A percentile compares a stretch with the other conserved stretches of the same genome.
Conservation (phyloP, 2,329 filamentous ascomycete genomes). For the Drechslerella coelobrocha region DNA sequence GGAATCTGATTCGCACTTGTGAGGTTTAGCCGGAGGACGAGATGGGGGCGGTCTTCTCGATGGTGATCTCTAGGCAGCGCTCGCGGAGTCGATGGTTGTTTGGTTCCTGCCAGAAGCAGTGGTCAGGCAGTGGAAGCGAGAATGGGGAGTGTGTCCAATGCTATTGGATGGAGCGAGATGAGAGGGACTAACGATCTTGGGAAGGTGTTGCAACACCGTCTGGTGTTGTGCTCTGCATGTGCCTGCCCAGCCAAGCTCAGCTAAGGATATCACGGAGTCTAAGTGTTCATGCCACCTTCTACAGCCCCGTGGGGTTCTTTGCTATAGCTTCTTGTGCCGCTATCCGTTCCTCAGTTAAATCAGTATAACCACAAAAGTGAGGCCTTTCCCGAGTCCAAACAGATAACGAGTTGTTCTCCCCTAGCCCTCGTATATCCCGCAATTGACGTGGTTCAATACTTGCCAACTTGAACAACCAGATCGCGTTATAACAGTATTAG, state of each 20-base stretch:
- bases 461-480: no score
- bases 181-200: constrained; percentile 19
- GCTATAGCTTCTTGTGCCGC: neutral
- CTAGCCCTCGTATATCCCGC: no score
- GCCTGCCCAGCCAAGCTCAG: neutral
- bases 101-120: constrained; percentile 34
- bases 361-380: no score
- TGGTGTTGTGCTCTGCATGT: constrained; percentile 19
- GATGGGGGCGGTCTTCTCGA: neutral
- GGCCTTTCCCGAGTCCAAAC: no score
- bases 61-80: constrained; percentile 27
- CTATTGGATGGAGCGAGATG: constrained; percentile 24
- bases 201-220: constrained; percentile 31
- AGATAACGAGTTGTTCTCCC: no score
- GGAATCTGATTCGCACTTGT: constrained; percentile 41
- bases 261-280: neutral
- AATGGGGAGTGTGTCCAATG: constrained; percentile 22
- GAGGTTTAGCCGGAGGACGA: neutral
- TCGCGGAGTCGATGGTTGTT: neutral
- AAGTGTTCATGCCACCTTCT: no score
- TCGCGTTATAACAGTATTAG: no score
- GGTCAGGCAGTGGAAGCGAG: constrained; percentile 20
- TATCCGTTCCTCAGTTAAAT: no score
- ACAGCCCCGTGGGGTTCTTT: no score
- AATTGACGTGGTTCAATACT: no score